Percentiles rank a stretch among this genome's conserved stretches.
Conservation (phyloP, 1,284 basidiomycete species). For the Cryptococcus depauperatus region DNA sequence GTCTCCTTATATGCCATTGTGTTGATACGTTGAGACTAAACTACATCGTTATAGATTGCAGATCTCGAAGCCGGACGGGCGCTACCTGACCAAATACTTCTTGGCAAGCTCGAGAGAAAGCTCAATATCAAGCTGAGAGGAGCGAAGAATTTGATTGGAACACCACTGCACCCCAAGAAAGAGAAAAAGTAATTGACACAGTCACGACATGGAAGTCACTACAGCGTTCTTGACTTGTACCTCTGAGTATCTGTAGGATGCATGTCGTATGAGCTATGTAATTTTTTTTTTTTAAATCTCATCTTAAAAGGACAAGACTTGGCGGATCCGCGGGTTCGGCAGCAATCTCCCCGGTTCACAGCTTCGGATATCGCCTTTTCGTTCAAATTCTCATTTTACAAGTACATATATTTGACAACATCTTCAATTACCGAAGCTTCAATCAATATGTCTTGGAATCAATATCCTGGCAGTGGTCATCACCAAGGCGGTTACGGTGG, state of each 20-base stretch:
- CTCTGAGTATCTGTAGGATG: no score
- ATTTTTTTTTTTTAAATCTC: no score
- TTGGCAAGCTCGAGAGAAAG: constrained; percentile 82
- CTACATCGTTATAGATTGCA: constrained; percentile 37
- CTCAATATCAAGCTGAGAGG: constrained; percentile 90
- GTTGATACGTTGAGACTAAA: neutral
- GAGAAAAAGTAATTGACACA: no score
- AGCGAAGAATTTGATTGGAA: constrained; percentile 45
- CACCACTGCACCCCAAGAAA: constrained; percentile 41
- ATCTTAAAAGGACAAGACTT: no score
- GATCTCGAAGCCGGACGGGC: constrained; percentile 89
- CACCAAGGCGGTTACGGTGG: constrained; percentile 15
- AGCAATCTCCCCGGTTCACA: no score
- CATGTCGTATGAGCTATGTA: no score
- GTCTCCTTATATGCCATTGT: constrained; percentile 8
- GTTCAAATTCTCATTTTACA: no score
- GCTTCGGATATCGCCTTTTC: no score
- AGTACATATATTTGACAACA: no score
- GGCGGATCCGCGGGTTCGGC: no score
- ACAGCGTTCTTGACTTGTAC: no score
- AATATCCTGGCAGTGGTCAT: constrained; percentile 24
- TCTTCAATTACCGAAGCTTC: neutral
- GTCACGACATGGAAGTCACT: no score
- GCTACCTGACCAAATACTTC: constrained; percentile 79
- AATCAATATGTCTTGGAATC: constrained; percentile 29